phyloP scores from a whole-genome alignment of 352 stramenopile species.

The Blastocystis hominis region DNA sequence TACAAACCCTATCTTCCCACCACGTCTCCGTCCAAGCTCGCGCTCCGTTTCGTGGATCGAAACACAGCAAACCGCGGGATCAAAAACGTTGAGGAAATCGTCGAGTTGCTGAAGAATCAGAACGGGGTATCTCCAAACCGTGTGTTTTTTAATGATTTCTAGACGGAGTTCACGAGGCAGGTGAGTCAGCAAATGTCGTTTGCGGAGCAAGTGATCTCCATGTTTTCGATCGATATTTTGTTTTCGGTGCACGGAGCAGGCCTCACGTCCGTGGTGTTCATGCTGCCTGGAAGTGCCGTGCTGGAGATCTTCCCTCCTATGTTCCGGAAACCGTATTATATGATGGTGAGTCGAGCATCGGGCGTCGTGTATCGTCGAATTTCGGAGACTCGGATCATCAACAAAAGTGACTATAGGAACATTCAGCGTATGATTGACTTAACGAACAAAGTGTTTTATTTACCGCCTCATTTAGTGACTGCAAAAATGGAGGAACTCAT shows the following conservation, averaged over 20 bases:
- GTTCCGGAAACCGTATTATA: conserved; percentile 32
- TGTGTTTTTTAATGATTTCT: background rate
- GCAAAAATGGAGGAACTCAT: background rate
- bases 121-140: background rate
- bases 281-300: conserved; percentile 20
- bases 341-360: background rate
- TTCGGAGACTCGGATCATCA: background rate
- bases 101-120: background rate
- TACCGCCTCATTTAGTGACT: background rate
- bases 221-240: conserved; percentile 42
- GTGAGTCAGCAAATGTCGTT: conserved; percentile 53
- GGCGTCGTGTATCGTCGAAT: conserved; percentile 27
- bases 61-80: conserved; percentile 22
- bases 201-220: conserved; percentile 40
- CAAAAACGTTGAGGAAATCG: conserved; percentile 33
- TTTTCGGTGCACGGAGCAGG: conserved; percentile 31
- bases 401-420: conserved; percentile 12
- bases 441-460: conserved; percentile 54
- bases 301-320: conserved; percentile 38
- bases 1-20: background rate
- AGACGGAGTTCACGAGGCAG: conserved; percentile 32
- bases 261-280: conserved; percentile 21
- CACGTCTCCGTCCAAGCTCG: background rate
- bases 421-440: background rate
- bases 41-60: conserved; percentile 2